A percentile compares a stretch with the other conserved stretches of the same genome.
These are phyloP conservation scores for Barnettozyma salicaria DNA, from an alignment of 805 yeast genomes.

Conservation along the genomic window DNA sequence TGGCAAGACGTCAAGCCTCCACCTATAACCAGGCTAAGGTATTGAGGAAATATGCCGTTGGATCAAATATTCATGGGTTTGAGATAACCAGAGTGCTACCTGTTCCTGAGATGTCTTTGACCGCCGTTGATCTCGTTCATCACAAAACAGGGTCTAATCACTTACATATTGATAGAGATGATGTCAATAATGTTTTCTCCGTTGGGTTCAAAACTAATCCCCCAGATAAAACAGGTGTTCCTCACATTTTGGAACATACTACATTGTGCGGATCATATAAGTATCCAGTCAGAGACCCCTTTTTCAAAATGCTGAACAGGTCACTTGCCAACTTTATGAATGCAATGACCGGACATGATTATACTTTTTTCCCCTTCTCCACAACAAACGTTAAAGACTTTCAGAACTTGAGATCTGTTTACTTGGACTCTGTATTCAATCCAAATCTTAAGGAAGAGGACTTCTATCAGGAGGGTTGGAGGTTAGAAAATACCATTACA, in stretches of 20 bases:
- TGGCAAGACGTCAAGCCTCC: slow-evolving; percentile 17
- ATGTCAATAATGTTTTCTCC: slow-evolving; percentile 81
- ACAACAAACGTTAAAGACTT: slow-evolving; percentile 84
- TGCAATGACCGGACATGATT: slow-evolving; percentile 98
- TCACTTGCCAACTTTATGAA: slow-evolving; percentile 97
- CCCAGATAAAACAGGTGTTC: slow-evolving; percentile 91
- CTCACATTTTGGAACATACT: slow-evolving; percentile 94
- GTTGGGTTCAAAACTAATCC: slow-evolving; percentile 91
- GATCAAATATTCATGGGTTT: slow-evolving; percentile 60
- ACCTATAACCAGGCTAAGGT: slow-evolving; percentile 29
- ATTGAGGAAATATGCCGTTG: slow-evolving; percentile 56
- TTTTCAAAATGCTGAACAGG: slow-evolving; percentile 92
- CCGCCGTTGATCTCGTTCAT: slow-evolving; percentile 73
- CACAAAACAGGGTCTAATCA: slow-evolving; percentile 68
- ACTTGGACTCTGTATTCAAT: slow-evolving; percentile 77
- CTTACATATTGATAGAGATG: slow-evolving; percentile 79
- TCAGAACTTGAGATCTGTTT: slow-evolving; percentile 77
- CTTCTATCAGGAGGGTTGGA: slow-evolving; percentile 96
- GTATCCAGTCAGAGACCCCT: slow-evolving; percentile 94
- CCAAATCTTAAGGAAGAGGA: slow-evolving; percentile 77
- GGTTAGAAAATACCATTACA: slow-evolving; percentile 68
- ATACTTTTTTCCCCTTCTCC: slow-evolving; percentile 93
- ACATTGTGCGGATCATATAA: slow-evolving; percentile 89
- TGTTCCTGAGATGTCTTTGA: slow-evolving; percentile 76
- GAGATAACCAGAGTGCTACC: slow-evolving; percentile 55